These are phyloP conservation scores for Ogataea nitratoaversa DNA, from an alignment of 805 yeast species.

Conservation along the genomic window DNA sequence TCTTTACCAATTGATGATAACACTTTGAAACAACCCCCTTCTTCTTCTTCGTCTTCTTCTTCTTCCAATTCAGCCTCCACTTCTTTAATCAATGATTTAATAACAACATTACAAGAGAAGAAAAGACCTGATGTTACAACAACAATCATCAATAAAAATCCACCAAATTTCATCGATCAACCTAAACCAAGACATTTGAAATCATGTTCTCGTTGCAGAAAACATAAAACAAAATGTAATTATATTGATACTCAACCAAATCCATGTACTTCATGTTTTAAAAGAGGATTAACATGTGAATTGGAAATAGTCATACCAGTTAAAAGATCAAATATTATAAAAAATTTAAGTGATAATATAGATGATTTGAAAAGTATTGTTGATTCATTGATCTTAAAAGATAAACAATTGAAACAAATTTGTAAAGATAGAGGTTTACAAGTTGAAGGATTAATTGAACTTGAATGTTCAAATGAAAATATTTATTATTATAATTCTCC, in stretches of 20 bases:
- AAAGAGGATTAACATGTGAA: conserved; percentile 47
- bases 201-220: conserved; percentile 61
- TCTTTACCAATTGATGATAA: too few relatives aligned
- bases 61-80: background rate
- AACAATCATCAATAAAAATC: conserved; percentile 18
- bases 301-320: conserved; percentile 53
- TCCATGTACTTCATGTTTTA: conserved; percentile 55
- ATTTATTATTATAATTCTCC: background rate
- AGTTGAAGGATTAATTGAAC: conserved; percentile 29
- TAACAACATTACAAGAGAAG: too few relatives aligned
- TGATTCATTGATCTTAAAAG: conserved; percentile 25
- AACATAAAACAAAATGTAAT: conserved; percentile 65
- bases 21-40: background rate
- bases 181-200: conserved; percentile 42
- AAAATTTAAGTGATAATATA: conserved; percentile 30
- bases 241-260: conserved; percentile 46
- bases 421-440: conserved; percentile 24
- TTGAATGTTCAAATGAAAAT: conserved; percentile 12
- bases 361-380: conserved; percentile 28
- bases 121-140: conserved; percentile 16
- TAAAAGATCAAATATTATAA: conserved; percentile 40
- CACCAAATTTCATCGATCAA: conserved; percentile 19
- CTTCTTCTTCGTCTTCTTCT: background rate
- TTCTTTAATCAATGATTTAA: too few relatives aligned
- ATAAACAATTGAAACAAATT: conserved; percentile 20